Conservation (phyloP, 257 asterid species). For the Solanum chmielewskii region DNA sequence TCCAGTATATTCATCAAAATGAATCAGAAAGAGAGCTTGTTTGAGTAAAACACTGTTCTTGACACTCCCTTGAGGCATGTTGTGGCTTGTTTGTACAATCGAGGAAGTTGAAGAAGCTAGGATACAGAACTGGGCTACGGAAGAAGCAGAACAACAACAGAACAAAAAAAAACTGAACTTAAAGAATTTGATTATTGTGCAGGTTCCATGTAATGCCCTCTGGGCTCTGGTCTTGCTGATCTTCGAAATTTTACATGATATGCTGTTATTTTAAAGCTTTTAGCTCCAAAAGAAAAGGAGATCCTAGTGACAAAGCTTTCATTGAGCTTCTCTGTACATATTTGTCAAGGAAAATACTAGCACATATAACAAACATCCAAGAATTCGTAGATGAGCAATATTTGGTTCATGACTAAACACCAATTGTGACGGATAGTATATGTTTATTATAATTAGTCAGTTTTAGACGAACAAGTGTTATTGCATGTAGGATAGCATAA, state of each 20-base stretch:
- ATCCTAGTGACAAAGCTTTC: neutral
- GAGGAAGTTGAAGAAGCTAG: neutral
- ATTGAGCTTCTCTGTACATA: neutral
- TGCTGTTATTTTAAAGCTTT: neutral
- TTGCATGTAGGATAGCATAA: too few species aligned
- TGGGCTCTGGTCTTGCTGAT: neutral
- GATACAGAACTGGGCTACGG: neutral
- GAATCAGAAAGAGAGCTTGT: constrained; percentile 30
- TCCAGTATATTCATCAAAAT: constrained; percentile 20
- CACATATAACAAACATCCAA: too few species aligned
- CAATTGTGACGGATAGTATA: too few species aligned
- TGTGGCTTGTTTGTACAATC: neutral
- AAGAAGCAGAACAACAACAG: neutral
- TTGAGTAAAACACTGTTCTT: constrained; percentile 1
- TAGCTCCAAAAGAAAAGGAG: neutral
- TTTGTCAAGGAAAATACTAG: neutral
- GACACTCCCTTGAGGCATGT: neutral
- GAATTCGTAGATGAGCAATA: too few species aligned
- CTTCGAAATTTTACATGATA: neutral
- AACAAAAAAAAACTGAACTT: neutral
- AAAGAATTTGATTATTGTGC: neutral
- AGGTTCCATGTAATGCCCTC: neutral
- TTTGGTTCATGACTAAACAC: too few species aligned
- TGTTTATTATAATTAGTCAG: too few species aligned
- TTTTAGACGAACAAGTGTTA: too few species aligned